Base-by-base conservation (phyloP, 2,329 filamentous ascomycete species). In the Verticillium nubilum region DNA sequence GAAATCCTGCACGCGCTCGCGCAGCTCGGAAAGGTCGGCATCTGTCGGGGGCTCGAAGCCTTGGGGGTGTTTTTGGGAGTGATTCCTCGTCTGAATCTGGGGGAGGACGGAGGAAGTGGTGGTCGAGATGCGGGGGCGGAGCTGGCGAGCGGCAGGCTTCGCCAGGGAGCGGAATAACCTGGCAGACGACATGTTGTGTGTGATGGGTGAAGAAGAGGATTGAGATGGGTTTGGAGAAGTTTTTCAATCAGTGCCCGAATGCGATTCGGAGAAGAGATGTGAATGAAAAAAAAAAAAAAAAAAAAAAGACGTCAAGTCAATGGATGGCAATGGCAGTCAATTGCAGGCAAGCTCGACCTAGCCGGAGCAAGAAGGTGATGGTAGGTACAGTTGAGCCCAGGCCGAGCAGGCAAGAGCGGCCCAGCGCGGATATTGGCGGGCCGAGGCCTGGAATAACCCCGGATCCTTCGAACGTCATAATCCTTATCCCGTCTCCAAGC, bases 1-100 rank as follows among this genome's bases (percentile, higher is more conserved):
- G 69, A 99, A 99, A 60, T 97, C 93, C 67, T 92, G 90, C 28
- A 96, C 92, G 27, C 89, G 81, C 68, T 93, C 91, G 60, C 92
- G 86, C 61, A 97, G 80, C 76, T 97, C 92, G 25, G 87, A 76
- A 7, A 97, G 82, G 59, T 97, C 92, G 60, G 87, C 82, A 52
- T 84, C 77, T 1, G 88, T 82, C 0, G 92, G 92, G 12, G 88
- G 79, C 59, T 78, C 77, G 74, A 92, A 92, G 69, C 82, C 85
- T 64, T 79, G 72, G 26, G 84, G 83, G 68, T 86, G 84, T 63
- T 84, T 85, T 59, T 78, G 78, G 17, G 91, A 92, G 60, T 71
- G 74, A 58, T 69, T 70, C 60, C 70, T 75, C 37, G 37, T 47
- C n/a, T 47, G 37, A n/a, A 47, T 19, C 37, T 47, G 37, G 37